A percentile compares a stretch with the other conserved stretches of the same genome.
These are phyloP conservation scores for Barbarea vulgaris DNA, from an alignment of 345 rosid species.

Conservation along the genomic window DNA sequence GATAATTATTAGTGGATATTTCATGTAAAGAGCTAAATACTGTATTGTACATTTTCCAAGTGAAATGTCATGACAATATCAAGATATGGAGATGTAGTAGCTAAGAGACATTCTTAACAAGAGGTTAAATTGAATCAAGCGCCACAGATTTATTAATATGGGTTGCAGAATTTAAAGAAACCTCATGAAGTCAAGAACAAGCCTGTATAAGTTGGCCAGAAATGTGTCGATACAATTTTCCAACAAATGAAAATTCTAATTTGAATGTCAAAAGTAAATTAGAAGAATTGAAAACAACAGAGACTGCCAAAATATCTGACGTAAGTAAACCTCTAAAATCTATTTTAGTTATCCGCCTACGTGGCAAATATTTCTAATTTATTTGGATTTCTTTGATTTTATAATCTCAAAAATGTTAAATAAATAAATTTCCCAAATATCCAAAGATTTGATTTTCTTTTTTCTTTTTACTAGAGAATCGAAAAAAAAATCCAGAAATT, in stretches of 20 bases:
- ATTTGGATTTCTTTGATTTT: neutral
- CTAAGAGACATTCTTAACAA: neutral
- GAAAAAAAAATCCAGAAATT: neutral
- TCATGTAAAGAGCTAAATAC: neutral
- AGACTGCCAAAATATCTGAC: constrained; percentile 4
- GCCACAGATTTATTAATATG: neutral
- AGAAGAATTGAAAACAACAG: neutral
- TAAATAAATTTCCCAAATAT: too few relatives aligned
- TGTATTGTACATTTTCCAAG: neutral
- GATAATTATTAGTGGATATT: neutral
- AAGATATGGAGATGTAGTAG: neutral
- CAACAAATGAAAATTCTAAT: neutral
- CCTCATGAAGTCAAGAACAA: neutral
- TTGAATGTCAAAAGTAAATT: neutral
- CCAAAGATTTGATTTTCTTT: neutral
- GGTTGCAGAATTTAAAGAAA: neutral
- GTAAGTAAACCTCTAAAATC: neutral
- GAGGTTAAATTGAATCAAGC: neutral
- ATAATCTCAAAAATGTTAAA: neutral
- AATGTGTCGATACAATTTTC: neutral
- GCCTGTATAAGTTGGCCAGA: neutral
- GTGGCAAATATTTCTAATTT: neutral
- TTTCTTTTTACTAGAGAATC: neutral
- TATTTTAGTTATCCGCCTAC: neutral
- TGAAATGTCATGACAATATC: neutral